Conservation (phyloP, 1,284 basidiomycete species). For the Binderoboletus segoi region DNA sequence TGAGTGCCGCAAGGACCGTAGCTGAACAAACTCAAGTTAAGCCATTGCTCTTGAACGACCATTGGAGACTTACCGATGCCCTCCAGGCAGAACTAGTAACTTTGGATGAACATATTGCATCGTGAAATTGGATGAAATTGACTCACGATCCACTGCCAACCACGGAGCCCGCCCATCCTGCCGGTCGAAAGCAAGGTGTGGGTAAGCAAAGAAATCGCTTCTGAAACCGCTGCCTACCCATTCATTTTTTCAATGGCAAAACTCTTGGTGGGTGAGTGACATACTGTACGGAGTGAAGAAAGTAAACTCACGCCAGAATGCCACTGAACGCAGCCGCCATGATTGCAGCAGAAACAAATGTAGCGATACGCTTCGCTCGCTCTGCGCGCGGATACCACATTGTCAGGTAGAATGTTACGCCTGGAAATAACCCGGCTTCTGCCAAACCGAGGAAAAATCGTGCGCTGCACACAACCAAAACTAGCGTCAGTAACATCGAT, state of each 20-base stretch:
- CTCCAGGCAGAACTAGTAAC: conserved; percentile 36
- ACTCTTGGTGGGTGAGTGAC: conserved; percentile 12
- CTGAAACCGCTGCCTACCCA: conserved; percentile 5
- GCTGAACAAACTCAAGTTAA: conserved; percentile 18
- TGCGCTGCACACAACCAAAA: conserved; percentile 33
- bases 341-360: conserved; percentile 15
- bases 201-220: neutral
- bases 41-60: neutral
- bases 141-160: conserved; percentile 52
- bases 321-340: conserved; percentile 20
- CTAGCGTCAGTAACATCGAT: neutral
- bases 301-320: conserved; percentile 17
- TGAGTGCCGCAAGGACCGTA: conserved; percentile 41
- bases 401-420: conserved; percentile 21
- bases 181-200: neutral
- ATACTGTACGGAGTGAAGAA: neutral
- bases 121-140: neutral
- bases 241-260: conserved; percentile 21
- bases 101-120: neutral
- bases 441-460: conserved; percentile 38
- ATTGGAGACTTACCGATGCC: conserved; percentile 24
- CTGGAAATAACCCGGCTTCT: conserved; percentile 19
- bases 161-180: conserved; percentile 40
- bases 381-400: conserved; percentile 24
- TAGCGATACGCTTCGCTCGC: conserved; percentile 13